These are phyloP conservation scores for Neurospora sp. DNA, from an alignment of 495 filamentous ascomycete species.

Conservation along the genomic window DNA sequence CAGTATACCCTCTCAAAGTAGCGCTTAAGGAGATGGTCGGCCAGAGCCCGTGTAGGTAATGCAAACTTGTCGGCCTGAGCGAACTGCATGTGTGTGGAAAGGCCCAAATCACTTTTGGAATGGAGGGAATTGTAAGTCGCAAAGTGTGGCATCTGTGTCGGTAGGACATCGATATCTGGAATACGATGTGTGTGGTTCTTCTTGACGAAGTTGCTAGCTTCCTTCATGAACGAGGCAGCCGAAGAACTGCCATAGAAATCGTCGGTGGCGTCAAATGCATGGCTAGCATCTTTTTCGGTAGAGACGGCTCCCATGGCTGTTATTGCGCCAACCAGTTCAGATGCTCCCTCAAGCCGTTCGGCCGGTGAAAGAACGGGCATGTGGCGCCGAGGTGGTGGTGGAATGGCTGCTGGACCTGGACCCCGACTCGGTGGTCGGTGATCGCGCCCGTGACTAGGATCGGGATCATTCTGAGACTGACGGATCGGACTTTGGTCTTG, in stretches of 20 bases:
- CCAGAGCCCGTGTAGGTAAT: conserved; percentile 32
- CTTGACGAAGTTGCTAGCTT: conserved; percentile 22
- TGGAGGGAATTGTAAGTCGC: not conserved
- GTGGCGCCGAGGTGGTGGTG: not conserved
- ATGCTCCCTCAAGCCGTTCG: not conserved
- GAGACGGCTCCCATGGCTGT: conserved; percentile 29
- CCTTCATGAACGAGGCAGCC: conserved; percentile 34
- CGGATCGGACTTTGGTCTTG: not conserved
- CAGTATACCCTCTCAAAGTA: conserved; percentile 34
- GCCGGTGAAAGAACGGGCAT: not conserved
- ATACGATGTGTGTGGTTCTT: not conserved
- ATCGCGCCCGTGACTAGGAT: not conserved
- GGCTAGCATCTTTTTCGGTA: conserved; percentile 15
- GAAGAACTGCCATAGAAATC: conserved; percentile 37
- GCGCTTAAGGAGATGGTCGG: conserved; percentile 34
- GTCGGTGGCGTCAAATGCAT: conserved; percentile 17
- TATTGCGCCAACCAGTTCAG: conserved; percentile 20
- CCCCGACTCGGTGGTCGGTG: not conserved
- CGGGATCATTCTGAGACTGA: not conserved
- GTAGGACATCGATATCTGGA: not conserved
- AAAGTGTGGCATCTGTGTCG: not conserved
- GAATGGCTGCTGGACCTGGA: not conserved
- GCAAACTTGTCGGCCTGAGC: conserved; percentile 8
- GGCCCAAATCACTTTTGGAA: not conserved
- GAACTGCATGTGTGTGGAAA: not conserved